Evolutionary conservation across 1,139 yeast genomes (phyloP).

Genomic region (Saccharomycopsis hybrid): DNA sequence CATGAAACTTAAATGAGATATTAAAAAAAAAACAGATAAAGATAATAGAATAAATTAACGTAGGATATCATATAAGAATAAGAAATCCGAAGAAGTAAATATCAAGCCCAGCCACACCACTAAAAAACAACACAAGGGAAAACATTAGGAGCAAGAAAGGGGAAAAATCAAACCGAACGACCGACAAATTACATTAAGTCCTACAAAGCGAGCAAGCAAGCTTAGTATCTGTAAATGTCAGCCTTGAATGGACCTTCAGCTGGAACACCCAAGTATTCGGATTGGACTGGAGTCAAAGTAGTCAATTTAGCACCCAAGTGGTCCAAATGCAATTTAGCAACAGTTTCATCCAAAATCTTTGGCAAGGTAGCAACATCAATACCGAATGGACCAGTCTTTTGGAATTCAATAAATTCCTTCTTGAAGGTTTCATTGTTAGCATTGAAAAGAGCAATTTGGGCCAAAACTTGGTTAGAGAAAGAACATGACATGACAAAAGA

Average conservation of each 20-base stretch:
- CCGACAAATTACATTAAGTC: too few species aligned
- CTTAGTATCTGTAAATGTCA: constrained; percentile 95
- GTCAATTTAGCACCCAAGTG: constrained; percentile 93
- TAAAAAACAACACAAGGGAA: too few species aligned
- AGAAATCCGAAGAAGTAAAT: too few species aligned
- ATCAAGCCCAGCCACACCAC: too few species aligned
- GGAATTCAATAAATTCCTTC: constrained; percentile 78
- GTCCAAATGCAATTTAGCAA: constrained; percentile 93
- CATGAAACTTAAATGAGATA: too few species aligned
- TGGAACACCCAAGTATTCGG: constrained; percentile 94
- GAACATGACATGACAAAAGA: constrained; percentile 99
- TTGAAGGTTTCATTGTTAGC: constrained; percentile 79
- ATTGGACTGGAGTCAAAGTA: constrained; percentile 70
- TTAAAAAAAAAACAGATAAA: too few species aligned
- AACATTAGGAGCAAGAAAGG: too few species aligned
- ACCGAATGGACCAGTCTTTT: constrained; percentile 85
- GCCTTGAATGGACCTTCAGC: constrained; percentile 97
- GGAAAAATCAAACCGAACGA: too few species aligned
- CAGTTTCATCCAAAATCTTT: constrained; percentile 98
- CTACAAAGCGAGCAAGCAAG: constrained; percentile 2
- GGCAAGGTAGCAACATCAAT: constrained; percentile 96
- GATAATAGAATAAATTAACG: too few species aligned
- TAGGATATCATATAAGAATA: too few species aligned
- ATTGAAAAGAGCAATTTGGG: constrained; percentile 98
- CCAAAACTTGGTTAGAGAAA: constrained; percentile 98